Conservation (phyloP, 306 rosid species). For the Canavalia ensiformis region DNA sequence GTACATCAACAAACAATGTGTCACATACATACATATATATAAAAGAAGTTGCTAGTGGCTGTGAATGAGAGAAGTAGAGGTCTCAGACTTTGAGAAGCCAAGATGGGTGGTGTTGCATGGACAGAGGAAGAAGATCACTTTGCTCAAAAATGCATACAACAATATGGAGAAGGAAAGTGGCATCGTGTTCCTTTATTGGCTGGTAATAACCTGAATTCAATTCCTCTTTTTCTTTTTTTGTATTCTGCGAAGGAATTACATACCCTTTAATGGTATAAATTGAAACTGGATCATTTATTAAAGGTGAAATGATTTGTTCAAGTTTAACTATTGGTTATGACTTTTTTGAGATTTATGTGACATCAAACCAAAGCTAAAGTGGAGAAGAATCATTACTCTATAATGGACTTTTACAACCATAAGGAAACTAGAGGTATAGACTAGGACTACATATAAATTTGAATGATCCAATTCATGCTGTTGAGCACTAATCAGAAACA, state of each 20-base stretch:
- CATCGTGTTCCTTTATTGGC: slow-evolving; percentile 75
- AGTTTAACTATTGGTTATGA: neutral
- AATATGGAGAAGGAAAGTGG: slow-evolving; percentile 81
- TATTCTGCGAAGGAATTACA: neutral
- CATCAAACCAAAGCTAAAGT: neutral
- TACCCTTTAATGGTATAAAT: neutral
- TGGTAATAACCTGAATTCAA: slow-evolving; percentile 45
- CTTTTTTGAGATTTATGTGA: neutral
- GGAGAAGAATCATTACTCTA: neutral
- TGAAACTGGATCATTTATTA: neutral
- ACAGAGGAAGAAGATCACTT: slow-evolving; percentile 68
- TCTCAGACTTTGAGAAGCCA: neutral
- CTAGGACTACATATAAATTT: neutral
- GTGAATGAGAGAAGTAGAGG: neutral
- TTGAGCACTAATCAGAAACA: neutral
- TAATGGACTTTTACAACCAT: neutral
- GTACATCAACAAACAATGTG: slow-evolving; percentile 17
- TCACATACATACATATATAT: slow-evolving; percentile 20
- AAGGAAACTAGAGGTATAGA: neutral
- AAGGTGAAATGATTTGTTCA: neutral
- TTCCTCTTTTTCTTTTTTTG: neutral
- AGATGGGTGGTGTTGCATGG: slow-evolving; percentile 84
- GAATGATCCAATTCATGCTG: neutral
- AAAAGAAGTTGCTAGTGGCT: slow-evolving; percentile 23
- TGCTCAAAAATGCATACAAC: slow-evolving; percentile 73